Evolutionary conservation across 2,329 filamentous ascomycete genomes (phyloP).

Genomic region (Alternaria burnsii): DNA sequence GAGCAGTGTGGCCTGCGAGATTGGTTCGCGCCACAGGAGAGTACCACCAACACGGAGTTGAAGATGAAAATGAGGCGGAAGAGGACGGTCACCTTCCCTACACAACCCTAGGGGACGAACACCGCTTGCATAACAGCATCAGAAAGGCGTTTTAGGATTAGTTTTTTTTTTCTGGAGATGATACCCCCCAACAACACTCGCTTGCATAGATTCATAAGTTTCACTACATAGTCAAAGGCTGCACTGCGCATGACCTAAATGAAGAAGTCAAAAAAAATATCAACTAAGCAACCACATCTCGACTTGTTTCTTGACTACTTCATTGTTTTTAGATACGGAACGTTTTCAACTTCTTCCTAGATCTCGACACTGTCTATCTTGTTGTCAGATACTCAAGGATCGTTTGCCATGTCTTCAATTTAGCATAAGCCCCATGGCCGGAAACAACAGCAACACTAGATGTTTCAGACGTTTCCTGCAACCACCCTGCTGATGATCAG

Average conservation of each 20-base stretch:
- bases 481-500: not conserved
- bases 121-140: not conserved
- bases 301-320: not conserved
- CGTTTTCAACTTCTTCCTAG: too few relatives aligned
- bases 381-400: too few relatives aligned
- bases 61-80: conserved; percentile 31
- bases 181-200: conserved; percentile 20
- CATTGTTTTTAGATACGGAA: not conserved
- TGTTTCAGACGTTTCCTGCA: not conserved
- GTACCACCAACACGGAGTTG: conserved; percentile 21
- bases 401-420: too few relatives aligned
- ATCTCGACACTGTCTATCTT: too few relatives aligned
- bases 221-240: conserved; percentile 2
- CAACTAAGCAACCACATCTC: not conserved
- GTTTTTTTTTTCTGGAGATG: conserved; percentile 8
- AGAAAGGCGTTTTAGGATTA: not conserved
- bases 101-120: too few relatives aligned
- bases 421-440: not conserved
- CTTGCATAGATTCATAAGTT: conserved; percentile 9
- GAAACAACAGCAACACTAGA: not conserved
- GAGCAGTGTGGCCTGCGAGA: conserved; percentile 43
- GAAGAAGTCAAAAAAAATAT: not conserved
- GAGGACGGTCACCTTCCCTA: conserved; percentile 3
- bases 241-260: conserved; percentile 6
- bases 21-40: conserved; percentile 44